These are phyloP conservation scores for Aspergillus hancockii DNA, from an alignment of 495 filamentous ascomycete genomes.

Conservation along the genomic window DNA sequence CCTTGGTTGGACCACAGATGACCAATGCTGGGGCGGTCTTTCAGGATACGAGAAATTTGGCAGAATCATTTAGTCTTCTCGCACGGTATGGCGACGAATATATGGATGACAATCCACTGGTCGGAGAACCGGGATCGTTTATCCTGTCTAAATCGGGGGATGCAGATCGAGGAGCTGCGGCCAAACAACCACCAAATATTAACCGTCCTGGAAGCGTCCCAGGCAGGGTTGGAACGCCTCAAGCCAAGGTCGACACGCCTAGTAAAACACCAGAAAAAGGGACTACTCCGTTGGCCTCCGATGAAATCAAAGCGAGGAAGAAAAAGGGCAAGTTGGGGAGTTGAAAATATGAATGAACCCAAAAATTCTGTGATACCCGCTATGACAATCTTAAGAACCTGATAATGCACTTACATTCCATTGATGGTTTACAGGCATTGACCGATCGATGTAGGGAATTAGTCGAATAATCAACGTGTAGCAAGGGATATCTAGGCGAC, in stretches of 20 bases:
- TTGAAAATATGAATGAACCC: conserved; percentile 20
- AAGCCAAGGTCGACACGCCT: conserved; percentile 42
- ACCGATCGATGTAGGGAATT: too few relatives aligned
- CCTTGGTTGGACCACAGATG: conserved; percentile 34
- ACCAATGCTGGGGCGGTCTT: conserved; percentile 28
- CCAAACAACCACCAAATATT: conserved; percentile 19
- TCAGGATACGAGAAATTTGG: conserved; percentile 57
- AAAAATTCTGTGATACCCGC: conserved; percentile 29
- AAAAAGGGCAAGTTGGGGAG: conserved; percentile 37
- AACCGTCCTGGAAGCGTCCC: conserved; percentile 15
- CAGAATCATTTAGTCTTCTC: conserved; percentile 66
- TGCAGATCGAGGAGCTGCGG: conserved; percentile 19
- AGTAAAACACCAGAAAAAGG: conserved; percentile 36
- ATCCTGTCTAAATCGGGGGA: conserved; percentile 59
- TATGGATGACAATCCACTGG: conserved; percentile 88
- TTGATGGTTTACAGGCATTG: neutral
- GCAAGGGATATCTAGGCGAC: neutral
- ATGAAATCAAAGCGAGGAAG: conserved; percentile 36
- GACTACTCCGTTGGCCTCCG: conserved; percentile 28
- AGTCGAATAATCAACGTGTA: neutral
- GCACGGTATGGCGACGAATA: conserved; percentile 71
- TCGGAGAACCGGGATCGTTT: conserved; percentile 85
- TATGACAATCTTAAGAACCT: neutral
- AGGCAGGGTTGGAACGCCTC: conserved; percentile 35
- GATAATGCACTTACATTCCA: too few relatives aligned